Base-by-base conservation (phyloP, 192 early-diverging fungal genomes). In the Coemansia sp. region DNA sequence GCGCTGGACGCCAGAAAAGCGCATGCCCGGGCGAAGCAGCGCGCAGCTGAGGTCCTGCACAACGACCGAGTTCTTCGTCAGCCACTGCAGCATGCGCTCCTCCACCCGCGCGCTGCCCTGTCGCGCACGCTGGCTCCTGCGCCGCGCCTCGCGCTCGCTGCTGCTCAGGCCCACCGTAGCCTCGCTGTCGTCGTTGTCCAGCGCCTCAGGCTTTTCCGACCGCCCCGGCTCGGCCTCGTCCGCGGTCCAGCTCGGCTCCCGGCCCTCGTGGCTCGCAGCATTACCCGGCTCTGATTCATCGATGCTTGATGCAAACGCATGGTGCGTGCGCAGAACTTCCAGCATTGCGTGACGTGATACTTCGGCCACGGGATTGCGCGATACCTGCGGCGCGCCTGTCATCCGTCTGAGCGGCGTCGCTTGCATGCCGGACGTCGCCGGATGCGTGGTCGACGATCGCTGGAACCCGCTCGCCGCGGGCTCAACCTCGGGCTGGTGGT, bases 1-100 rank as follows among this genome's bases (percentile, higher is more conserved):
- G 27, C 45, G 28, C 33, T 77, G 74, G 42, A 67, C 60, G 9
- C 74, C 74, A 22, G 18, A 9, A 27, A 67, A 67, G 46, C 58
- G 48, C 56, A 71, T 67, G 9, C 74, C 74, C 14, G 74, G 69
- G 29, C 54, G 59, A 9, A 77, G 74, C 69, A 77, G 58, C 10
- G 69, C 56, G 48, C 74, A 77, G 54, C 64, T 56, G 19, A 77
- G 60, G 10, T 59, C 33, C n/a, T 65, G 46, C n/a, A 50, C 48
- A 1, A 23, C 60, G 18, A 77, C 60, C 51, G 74, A 67, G 65
- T 71, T 54, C 19, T 44, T 51, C 11, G n/a, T 45, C 56, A 71
- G 60, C 75, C 69, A 71, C 47, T 25, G 19, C 43, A 45, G 16
- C 44, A 66, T 38, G 42, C 60, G 63, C 56, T 57, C 44, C 28